Evolutionary conservation across 495 filamentous ascomycete genomes (phyloP).

Genomic region (Penicillium alfredii): DNA sequence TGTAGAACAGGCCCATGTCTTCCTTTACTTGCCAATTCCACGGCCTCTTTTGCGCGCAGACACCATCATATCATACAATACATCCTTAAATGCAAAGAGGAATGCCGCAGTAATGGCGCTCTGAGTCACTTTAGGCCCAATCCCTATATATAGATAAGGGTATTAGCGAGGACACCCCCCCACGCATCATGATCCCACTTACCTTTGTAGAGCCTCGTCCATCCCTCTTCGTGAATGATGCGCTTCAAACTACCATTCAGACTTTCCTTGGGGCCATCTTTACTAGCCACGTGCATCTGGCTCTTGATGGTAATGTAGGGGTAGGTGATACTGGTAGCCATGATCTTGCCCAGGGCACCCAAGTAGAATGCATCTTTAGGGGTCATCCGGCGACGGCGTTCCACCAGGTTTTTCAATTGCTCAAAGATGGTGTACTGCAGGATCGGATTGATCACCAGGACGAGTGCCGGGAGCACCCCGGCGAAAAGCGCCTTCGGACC

Average conservation of each 20-base stretch:
- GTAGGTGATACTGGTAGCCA: conserved; percentile 91
- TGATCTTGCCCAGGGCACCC: conserved; percentile 87
- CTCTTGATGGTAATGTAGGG: conserved; percentile 99
- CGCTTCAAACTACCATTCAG: conserved; percentile 67
- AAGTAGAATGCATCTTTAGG: conserved; percentile 85
- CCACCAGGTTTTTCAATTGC: conserved; percentile 78
- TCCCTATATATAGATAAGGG: conserved; percentile 48
- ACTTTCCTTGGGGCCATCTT: conserved; percentile 59
- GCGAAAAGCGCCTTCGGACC: conserved; percentile 80
- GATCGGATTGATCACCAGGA: conserved; percentile 96
- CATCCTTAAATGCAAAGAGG: conserved; percentile 98
- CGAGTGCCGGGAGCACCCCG: conserved; percentile 84
- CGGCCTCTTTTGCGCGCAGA: conserved; percentile 47
- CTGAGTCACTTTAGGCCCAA: conserved; percentile 92
- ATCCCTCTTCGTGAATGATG: conserved; percentile 84
- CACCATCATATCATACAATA: conserved; percentile 59
- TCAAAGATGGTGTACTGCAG: conserved; percentile 98
- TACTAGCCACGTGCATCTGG: conserved; percentile 83
- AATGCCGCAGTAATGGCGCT: conserved; percentile 95
- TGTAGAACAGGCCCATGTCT: no score
- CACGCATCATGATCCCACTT: conserved; percentile 16
- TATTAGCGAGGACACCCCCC: background rate
- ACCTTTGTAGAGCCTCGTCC: conserved; percentile 87
- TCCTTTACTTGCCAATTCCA: conserved; percentile 28
- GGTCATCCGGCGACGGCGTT: conserved; percentile 62